Evolutionary conservation across 129 eudicot genomes (phyloP), one percentile per base, ranked within the genome.

Genomic region (Pulicaria dysenterica): DNA sequence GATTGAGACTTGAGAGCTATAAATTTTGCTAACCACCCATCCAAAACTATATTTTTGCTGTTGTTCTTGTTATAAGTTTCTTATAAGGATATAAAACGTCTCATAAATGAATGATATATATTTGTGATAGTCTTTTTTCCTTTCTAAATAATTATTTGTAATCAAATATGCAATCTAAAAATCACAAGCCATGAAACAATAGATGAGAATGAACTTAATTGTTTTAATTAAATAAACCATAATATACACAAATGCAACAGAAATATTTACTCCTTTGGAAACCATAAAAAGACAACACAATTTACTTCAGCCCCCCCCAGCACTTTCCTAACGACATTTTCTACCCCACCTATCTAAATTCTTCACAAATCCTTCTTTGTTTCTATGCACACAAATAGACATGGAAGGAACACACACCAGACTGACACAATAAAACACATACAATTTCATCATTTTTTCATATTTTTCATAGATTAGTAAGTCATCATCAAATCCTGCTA

Each of bases 371-470:
- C 73, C 82, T 68, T 48, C 48, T 46, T 55, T 51, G 59, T 71
- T 78, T 78, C 73, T 78, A 78, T 78, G 77, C 70, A 78, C 82
- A 78, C 36, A 70, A 70, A 70, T 77, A 50, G 31, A 78, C 82
- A 78, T 70, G 72, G 51, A 78, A 70, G 73, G 59, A 53, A 78
- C 69, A 57, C 31, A 70, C 80, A 54, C 59, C 50, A 62, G 69
- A 69, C 76, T 48, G 47, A 77, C 24, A 77, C 24, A 61, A 78
- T 19, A 71, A 54, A 71, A 60, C 82, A 78, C 40, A 62, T 70
- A 71, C 55, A 62, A 70, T 19, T 66, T 56, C 19, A 45, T 46
- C 56, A 73, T 9, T 10, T 13, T 58, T 49, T 36, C 56, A 48
- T 66, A 47, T 50, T 69, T 36, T 59, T 62, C 51, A 56, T 49